phyloP scores from a whole-genome alignment of 192 early-diverging fungal species.

The Coemansia nantahalensis region DNA sequence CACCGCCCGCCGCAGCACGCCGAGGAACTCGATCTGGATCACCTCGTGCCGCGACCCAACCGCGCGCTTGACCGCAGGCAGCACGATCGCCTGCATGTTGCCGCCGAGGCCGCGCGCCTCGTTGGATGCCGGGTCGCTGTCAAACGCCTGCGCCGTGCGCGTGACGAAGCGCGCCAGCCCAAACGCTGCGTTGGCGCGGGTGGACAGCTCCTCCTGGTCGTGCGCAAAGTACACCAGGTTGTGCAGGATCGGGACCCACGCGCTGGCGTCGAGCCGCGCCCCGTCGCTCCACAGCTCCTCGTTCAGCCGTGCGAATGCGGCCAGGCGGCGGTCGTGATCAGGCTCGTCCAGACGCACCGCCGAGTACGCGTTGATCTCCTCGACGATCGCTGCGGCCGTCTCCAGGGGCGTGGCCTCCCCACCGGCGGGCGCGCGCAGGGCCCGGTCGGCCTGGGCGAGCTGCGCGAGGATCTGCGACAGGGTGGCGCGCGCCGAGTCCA shows the following conservation, averaged over 20 bases:
- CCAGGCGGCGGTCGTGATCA: slow-evolving; percentile 81
- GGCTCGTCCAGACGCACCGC: slow-evolving; percentile 74
- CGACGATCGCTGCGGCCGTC: slow-evolving; percentile 57
- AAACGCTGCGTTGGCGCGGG: slow-evolving; percentile 77
- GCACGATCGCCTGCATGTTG: slow-evolving; percentile 19
- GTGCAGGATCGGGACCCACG: slow-evolving; percentile 90
- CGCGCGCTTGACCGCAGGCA: slow-evolving; percentile 39
- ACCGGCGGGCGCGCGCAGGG: not conserved
- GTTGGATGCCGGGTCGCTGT: slow-evolving; percentile 7
- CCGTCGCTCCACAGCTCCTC: slow-evolving; percentile 59
- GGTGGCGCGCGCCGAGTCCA: slow-evolving; percentile 61
- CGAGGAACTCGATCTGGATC: slow-evolving; percentile 39
- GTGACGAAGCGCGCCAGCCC: slow-evolving; percentile 73
- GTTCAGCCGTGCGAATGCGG: slow-evolving; percentile 70
- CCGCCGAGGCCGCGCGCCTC: slow-evolving; percentile 17
- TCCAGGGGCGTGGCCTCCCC: slow-evolving; percentile 30
- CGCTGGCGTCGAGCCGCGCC: slow-evolving; percentile 56
- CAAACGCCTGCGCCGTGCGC: slow-evolving; percentile 35
- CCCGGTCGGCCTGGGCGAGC: slow-evolving; percentile 63
- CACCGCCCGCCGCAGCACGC: slow-evolving; percentile 27
- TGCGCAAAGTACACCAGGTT: slow-evolving; percentile 82
- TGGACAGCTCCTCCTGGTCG: slow-evolving; percentile 82
- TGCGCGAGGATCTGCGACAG: slow-evolving; percentile 61
- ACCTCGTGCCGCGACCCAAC: slow-evolving; percentile 30
- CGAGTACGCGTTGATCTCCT: slow-evolving; percentile 81